phyloP scores from a whole-genome alignment of 495 filamentous ascomycete species.

The Endocarpon pusillum region DNA sequence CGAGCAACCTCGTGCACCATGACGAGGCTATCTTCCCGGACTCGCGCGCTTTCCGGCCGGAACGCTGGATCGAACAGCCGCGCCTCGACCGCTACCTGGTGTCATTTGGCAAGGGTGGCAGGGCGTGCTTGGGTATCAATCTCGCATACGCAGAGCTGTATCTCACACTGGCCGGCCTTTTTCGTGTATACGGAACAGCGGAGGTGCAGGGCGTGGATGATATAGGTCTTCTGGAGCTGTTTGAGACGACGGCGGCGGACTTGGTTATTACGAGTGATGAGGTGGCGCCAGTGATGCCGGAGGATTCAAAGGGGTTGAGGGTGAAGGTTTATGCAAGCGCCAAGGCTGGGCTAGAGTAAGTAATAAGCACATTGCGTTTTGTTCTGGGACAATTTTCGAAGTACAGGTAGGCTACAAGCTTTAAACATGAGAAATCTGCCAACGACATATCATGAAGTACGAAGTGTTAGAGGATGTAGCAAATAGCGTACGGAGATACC shows the following conservation, averaged over 20 bases:
- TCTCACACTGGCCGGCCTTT: conserved; percentile 24
- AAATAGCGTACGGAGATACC: too few relatives aligned
- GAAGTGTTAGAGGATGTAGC: too few relatives aligned
- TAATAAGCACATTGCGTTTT: too few relatives aligned
- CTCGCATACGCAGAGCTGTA: conserved; percentile 32
- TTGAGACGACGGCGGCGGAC: conserved; percentile 18
- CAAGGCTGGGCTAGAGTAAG: too few relatives aligned
- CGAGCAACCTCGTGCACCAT: conserved; percentile 3
- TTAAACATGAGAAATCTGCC: too few relatives aligned
- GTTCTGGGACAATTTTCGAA: too few relatives aligned
- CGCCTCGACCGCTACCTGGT: conserved; percentile 28
- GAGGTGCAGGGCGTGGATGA: too few relatives aligned
- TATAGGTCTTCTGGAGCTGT: conserved; percentile 12
- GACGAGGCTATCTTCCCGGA: conserved; percentile 7
- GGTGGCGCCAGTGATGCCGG: conserved; percentile 11
- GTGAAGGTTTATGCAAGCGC: too few relatives aligned
- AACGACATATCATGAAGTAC: too few relatives aligned
- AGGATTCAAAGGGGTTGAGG: conserved; percentile 17
- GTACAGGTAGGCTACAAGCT: too few relatives aligned
- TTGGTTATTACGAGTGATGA: conserved; percentile 13
- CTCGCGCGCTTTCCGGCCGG: conserved; percentile 6
- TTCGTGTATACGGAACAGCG: too few relatives aligned
- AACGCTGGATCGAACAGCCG: conserved; percentile 12
- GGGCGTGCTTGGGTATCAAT: conserved; percentile 35
- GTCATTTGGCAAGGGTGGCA: conserved; percentile 28